These are phyloP conservation scores for Diutina pseudorugosa DNA, from an alignment of 1,139 yeast genomes.

Conservation along the genomic window DNA sequence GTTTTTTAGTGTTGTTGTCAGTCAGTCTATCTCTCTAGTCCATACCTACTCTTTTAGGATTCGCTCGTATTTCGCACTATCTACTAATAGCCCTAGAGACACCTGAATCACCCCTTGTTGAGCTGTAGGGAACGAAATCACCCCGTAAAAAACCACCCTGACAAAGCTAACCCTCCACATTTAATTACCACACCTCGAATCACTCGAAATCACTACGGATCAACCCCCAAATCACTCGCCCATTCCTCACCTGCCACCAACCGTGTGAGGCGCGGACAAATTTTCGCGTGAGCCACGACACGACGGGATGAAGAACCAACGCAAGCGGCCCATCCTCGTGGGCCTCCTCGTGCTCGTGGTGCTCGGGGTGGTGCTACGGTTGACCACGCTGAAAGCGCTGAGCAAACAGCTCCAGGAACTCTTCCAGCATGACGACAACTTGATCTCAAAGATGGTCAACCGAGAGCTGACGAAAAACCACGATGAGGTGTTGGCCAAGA, in stretches of 20 bases:
- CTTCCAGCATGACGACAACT: background rate
- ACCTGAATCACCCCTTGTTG: too few relatives aligned
- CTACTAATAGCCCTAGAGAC: too few relatives aligned
- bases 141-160: too few relatives aligned
- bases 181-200: too few relatives aligned
- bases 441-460: background rate
- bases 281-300: background rate
- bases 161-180: too few relatives aligned
- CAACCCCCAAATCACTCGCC: background rate
- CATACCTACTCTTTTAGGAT: too few relatives aligned
- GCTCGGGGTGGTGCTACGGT: background rate
- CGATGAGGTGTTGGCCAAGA: conserved; percentile 4
- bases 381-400: background rate
- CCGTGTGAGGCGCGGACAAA: background rate
- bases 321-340: background rate
- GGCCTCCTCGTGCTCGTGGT: background rate
- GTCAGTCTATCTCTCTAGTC: too few relatives aligned
- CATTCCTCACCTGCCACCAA: background rate
- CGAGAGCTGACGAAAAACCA: conserved; percentile 1
- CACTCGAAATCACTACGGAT: background rate
- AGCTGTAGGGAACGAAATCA: too few relatives aligned
- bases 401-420: conserved; percentile 2
- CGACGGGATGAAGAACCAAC: conserved; percentile 1
- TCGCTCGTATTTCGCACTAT: too few relatives aligned
- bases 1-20: too few relatives aligned